A percentile compares a stretch with the other conserved stretches of the same genome.
Conservation (phyloP, 73 alveolate species). For the Symbiodinium pilosum region DNA sequence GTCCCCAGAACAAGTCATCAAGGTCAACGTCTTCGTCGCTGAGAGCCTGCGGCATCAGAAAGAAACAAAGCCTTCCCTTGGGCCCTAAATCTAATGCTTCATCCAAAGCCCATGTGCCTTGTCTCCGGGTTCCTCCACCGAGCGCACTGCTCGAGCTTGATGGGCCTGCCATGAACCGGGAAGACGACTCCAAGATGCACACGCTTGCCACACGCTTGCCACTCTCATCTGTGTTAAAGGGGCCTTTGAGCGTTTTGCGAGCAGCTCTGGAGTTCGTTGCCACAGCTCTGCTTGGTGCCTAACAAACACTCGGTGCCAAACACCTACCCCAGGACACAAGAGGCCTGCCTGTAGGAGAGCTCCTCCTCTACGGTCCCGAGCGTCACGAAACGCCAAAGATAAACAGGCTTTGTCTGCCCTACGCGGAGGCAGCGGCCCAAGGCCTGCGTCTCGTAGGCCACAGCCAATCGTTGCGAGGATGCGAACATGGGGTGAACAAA, state of each 20-base stretch:
- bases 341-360: slow-evolving; percentile 55
- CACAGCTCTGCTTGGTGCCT: slow-evolving; percentile 90
- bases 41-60: not conserved
- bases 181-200: no score
- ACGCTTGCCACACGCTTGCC: no score
- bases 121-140: not conserved
- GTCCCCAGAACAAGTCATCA: slow-evolving; percentile 81
- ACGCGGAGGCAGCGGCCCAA: slow-evolving; percentile 91
- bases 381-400: slow-evolving; percentile 89
- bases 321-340: not conserved
- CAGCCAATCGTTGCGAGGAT: slow-evolving; percentile 14
- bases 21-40: slow-evolving; percentile 37
- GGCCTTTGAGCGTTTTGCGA: slow-evolving; percentile 62
- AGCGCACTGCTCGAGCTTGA: not conserved
- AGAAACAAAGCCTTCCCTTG: not conserved
- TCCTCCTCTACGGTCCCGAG: slow-evolving; percentile 94
- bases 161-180: not conserved
- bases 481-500: slow-evolving; percentile 87
- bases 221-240: no score
- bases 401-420: slow-evolving; percentile 70
- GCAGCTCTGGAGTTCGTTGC: slow-evolving; percentile 69
- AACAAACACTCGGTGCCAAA: not conserved
- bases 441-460: slow-evolving; percentile 87
- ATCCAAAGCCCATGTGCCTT: not conserved
- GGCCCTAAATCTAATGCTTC: not conserved